These are phyloP conservation scores for Gossypium trilobum DNA, from an alignment of 441 rosid genomes.

Conservation along the genomic window DNA sequence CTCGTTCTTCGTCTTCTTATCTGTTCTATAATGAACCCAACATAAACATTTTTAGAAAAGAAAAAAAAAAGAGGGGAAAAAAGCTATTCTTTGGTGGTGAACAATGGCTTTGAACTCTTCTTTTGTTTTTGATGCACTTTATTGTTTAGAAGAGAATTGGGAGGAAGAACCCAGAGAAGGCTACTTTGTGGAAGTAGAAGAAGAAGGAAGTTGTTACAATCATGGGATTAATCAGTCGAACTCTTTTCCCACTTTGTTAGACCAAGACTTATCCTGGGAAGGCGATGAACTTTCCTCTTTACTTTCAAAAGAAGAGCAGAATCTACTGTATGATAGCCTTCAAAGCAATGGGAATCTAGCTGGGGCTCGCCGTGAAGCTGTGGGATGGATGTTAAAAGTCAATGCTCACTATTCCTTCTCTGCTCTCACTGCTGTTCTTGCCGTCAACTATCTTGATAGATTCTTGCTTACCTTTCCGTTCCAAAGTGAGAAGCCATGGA, in stretches of 20 bases:
- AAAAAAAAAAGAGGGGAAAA: constrained; percentile 14
- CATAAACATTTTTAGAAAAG: background rate
- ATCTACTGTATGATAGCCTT: constrained; percentile 17
- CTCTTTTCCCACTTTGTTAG: constrained; percentile 21
- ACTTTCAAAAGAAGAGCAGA: constrained; percentile 37
- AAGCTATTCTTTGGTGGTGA: constrained; percentile 35
- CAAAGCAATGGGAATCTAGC: constrained; percentile 21
- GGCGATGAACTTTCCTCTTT: constrained; percentile 41
- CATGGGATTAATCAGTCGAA: constrained; percentile 1
- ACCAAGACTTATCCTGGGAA: constrained; percentile 42
- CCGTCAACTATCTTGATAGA: constrained; percentile 58
- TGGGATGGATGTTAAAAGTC: constrained; percentile 54
- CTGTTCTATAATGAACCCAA: constrained; percentile 26
- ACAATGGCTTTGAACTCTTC: constrained; percentile 34
- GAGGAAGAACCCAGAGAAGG: constrained; percentile 22
- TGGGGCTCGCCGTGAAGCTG: constrained; percentile 43
- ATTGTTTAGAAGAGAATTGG: constrained; percentile 49
- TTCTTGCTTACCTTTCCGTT: constrained; percentile 33
- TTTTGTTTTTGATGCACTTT: constrained; percentile 33
- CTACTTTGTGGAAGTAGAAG: constrained; percentile 13
- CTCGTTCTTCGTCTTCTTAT: constrained; percentile 14
- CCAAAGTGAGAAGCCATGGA: constrained; percentile 55
- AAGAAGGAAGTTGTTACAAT: constrained; percentile 15
- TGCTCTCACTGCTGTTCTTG: constrained; percentile 52
- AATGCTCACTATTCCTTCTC: constrained; percentile 40